Evolutionary conservation across 305 asterid species (phyloP), one percentile per base, ranked within the genome.

Genomic region (Fraxinus albicans): DNA sequence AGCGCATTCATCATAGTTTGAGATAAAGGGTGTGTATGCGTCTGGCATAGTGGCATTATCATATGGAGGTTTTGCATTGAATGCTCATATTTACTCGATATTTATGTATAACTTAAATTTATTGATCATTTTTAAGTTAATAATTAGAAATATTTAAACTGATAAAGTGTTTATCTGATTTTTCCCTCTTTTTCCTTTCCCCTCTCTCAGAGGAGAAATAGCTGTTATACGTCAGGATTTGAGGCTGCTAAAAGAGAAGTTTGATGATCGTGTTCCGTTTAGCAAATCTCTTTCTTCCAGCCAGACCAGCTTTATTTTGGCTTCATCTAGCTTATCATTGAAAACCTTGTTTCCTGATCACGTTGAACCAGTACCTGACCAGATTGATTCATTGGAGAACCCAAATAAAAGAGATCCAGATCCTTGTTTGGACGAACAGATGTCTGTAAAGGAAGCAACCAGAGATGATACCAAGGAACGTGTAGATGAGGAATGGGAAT

Each of bases 151-250:
- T 60, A 19, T 21, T 35, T 83, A 81, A 73, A 77, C 36, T 55
- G 72, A 79, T 7, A 15, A 69, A 73, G 25, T n/a, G n/a, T 27
- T 23, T 79, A 69, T 69, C 75, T 69, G 53, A 55, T 58, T 29
- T 47, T 60, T 58, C 23, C 7, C 3, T 40, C 80, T 47, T 58
- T 67, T 69, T 27, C 33, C 69, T 76, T 78, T 73, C 35, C 44
- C 8, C 77, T 72, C 25, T 72, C 79, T 87, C 90, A 95, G 98
- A 77, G 98, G 99, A 74, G 99, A 96, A 83, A 90, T 92, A 67
- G 91, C 92, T 34, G 97, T 95, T 44, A 91, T 93, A 81, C 93
- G 95, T 88, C 87, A 91, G 15, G 98, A 95, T 86, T 93, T 92
- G 86, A 92, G 86, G 88, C 81, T 90, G 83, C 87, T 94, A 27